Conservation (phyloP, 2,329 filamentous ascomycete genomes). For the Alternaria rosae region DNA sequence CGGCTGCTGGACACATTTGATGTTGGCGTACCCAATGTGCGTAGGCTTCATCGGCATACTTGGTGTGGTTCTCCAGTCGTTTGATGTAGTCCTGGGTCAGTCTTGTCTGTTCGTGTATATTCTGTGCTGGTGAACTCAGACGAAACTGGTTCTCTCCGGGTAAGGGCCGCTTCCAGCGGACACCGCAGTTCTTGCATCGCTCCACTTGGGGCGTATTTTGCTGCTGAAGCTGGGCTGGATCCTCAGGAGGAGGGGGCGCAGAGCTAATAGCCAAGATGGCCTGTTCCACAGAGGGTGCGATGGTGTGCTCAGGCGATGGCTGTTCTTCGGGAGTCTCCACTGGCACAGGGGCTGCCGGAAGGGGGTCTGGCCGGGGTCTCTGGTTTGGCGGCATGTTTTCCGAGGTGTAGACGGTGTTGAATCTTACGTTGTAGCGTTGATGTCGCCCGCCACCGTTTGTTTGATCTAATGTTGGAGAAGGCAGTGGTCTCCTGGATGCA, state of each 20-base stretch:
- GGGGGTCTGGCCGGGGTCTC: slow-evolving; percentile 26
- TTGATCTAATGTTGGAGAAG: slow-evolving; percentile 17
- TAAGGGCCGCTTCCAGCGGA: slow-evolving; percentile 29
- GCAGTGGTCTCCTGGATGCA: slow-evolving; percentile 10
- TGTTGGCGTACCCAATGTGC: slow-evolving; percentile 9
- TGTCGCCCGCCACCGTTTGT: slow-evolving; percentile 21
- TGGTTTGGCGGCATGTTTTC: slow-evolving; percentile 28
- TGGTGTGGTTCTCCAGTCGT: slow-evolving; percentile 23
- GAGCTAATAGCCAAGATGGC: slow-evolving; percentile 4
- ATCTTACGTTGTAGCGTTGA: slow-evolving; percentile 38
- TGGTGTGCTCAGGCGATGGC: slow-evolving; percentile 7
- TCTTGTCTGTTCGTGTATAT: slow-evolving; percentile 21
- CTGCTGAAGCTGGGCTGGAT: slow-evolving; percentile 10
- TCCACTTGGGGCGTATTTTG: slow-evolving; percentile 27
- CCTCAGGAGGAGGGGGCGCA: slow-evolving; percentile 1
- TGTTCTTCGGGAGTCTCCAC: slow-evolving; percentile 13
- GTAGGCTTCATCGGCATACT: slow-evolving; percentile 28
- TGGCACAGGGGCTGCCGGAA: slow-evolving; percentile 10
- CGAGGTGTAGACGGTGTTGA: slow-evolving; percentile 27
- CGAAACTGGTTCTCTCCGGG: slow-evolving; percentile 19
- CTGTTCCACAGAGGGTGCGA: slow-evolving; percentile 17
- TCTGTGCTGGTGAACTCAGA: slow-evolving; percentile 21
- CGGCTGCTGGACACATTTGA: slow-evolving; percentile 4
- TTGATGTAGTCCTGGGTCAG: slow-evolving; percentile 25
- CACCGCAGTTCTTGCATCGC: slow-evolving; percentile 29